Conservation (phyloP, 805 yeast species). For the Yamadazyma takamatsuzukensis region DNA sequence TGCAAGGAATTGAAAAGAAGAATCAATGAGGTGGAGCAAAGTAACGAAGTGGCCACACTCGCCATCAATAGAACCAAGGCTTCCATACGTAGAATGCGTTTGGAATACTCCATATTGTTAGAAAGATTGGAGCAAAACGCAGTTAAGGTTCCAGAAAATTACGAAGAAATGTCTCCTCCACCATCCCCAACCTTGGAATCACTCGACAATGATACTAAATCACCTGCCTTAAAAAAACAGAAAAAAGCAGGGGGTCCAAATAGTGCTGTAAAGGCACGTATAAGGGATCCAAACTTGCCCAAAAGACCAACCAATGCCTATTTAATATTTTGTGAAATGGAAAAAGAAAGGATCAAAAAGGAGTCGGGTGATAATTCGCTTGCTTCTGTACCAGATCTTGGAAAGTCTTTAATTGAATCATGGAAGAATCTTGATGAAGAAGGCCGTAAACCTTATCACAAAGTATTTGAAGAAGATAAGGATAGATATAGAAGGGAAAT, state of each 20-base stretch:
- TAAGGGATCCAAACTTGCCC: slow-evolving; percentile 80
- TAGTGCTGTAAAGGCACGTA: slow-evolving; percentile 3
- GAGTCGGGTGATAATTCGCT: slow-evolving; percentile 40
- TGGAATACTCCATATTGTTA: slow-evolving; percentile 76
- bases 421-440: slow-evolving; percentile 77
- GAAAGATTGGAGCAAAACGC: slow-evolving; percentile 72
- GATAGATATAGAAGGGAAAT: slow-evolving; percentile 72
- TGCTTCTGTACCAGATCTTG: slow-evolving; percentile 49
- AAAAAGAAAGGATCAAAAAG: slow-evolving; percentile 66
- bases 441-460: slow-evolving; percentile 68
- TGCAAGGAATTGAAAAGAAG: slow-evolving; percentile 69
- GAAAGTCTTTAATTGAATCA: slow-evolving; percentile 76
- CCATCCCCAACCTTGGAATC: slow-evolving; percentile 30
- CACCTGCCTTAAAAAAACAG: slow-evolving; percentile 15
- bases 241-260: slow-evolving; percentile 2
- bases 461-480: slow-evolving; percentile 74
- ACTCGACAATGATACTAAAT: slow-evolving; percentile 27
- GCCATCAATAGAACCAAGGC: slow-evolving; percentile 75
- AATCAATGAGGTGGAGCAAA: slow-evolving; percentile 67
- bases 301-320: slow-evolving; percentile 91
- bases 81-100: slow-evolving; percentile 70
- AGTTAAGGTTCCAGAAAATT: slow-evolving; percentile 22
- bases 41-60: slow-evolving; percentile 71
- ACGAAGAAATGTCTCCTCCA: slow-evolving; percentile 38
- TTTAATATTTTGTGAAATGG: slow-evolving; percentile 79